A percentile compares a stretch with the other conserved stretches of the same genome.
These are phyloP conservation scores for Phoma herbarum DNA, from an alignment of 2,329 filamentous ascomycete species.

Conservation along the genomic window DNA sequence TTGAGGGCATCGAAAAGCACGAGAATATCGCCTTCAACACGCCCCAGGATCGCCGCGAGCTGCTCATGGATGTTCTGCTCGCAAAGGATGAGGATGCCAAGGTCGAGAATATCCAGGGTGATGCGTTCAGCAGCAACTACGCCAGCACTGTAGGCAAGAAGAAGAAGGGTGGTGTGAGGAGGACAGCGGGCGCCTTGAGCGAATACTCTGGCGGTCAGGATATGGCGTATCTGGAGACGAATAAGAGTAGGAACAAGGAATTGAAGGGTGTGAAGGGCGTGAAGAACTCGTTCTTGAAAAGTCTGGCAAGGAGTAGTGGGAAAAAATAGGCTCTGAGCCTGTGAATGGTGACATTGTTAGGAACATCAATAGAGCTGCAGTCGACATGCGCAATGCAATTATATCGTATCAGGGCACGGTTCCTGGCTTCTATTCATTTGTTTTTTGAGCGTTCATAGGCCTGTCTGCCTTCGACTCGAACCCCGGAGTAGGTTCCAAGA, in stretches of 20 bases:
- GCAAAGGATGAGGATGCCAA: conserved; percentile 79
- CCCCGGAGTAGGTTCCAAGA: neutral
- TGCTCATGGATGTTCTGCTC: conserved; percentile 87
- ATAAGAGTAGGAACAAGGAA: conserved; percentile 58
- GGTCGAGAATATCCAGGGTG: conserved; percentile 74
- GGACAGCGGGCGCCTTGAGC: conserved; percentile 84
- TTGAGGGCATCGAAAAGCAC: conserved; percentile 88
- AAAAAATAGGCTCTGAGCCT: conserved; percentile 8
- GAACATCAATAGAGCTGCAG: neutral
- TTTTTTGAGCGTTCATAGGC: neutral
- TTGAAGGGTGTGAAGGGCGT: conserved; percentile 51
- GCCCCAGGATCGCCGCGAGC: conserved; percentile 80
- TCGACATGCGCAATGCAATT: neutral
- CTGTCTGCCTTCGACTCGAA: neutral
- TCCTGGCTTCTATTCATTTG: neutral
- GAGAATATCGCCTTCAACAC: conserved; percentile 82
- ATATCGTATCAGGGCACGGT: neutral
- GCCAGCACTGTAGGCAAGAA: conserved; percentile 53
- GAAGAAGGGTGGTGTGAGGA: conserved; percentile 71
- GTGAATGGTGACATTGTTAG: neutral
- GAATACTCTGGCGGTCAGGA: conserved; percentile 91
- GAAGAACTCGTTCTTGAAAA: conserved; percentile 57
- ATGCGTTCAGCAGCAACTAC: conserved; percentile 66
- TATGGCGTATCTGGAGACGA: conserved; percentile 79
- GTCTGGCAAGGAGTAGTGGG: conserved; percentile 43